Conservation (phyloP, 148 eudicot species). For the Persicaria maculosa region DNA sequence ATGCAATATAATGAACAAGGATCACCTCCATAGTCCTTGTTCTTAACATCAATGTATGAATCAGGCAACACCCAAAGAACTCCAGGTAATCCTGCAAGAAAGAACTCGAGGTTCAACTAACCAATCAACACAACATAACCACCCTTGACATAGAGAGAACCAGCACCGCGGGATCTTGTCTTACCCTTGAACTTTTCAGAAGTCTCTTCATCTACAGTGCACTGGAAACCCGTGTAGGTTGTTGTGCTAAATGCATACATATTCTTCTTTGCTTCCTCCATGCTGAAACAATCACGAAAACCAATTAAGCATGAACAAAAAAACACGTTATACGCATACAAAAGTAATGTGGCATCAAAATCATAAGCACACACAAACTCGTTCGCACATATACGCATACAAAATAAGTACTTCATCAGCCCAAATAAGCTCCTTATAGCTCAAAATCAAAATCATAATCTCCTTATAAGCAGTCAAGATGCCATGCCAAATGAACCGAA, state of each 20-base stretch:
- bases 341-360: background rate
- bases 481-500: too few relatives aligned
- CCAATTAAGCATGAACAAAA: constrained; percentile 2
- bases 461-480: too few relatives aligned
- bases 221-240: constrained; percentile 94
- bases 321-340: background rate
- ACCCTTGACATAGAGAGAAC: background rate
- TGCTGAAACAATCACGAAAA: constrained; percentile 32
- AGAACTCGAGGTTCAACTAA: background rate
- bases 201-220: constrained; percentile 91
- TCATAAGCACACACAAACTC: too few relatives aligned
- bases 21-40: constrained; percentile 88
- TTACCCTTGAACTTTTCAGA: constrained; percentile 86
- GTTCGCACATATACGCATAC: too few relatives aligned
- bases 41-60: constrained; percentile 93
- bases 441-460: too few relatives aligned
- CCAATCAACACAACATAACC: background rate
- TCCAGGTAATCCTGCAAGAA: constrained; percentile 71
- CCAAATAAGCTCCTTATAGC: too few relatives aligned
- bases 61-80: constrained; percentile 94
- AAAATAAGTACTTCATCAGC: too few relatives aligned
- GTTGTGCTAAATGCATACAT: constrained; percentile 98
- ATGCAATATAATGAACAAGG: background rate
- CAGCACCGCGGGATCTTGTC: background rate
- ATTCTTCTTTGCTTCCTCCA: constrained; percentile 95